Conservation (phyloP, 257 asterid species). For the Pogostemon cablin region DNA sequence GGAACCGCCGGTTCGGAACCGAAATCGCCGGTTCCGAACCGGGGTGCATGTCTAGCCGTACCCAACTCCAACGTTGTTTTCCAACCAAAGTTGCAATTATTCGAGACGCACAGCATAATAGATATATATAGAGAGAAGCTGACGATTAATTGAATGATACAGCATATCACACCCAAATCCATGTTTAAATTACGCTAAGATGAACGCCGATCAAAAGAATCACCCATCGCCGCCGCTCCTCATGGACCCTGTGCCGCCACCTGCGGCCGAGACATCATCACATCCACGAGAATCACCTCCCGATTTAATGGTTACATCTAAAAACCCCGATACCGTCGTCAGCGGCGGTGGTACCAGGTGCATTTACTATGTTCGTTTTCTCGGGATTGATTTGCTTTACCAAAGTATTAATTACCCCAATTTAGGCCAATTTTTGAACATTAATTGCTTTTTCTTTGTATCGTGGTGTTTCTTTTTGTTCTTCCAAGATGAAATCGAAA, state of each 20-base stretch:
- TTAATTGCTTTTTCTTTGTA: neutral
- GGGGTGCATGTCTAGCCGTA: too few species aligned
- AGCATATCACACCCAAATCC: conserved; percentile 4
- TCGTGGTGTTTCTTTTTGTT: neutral
- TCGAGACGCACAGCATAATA: neutral
- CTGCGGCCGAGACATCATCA: conserved; percentile 27
- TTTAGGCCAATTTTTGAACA: neutral
- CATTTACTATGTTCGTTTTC: neutral
- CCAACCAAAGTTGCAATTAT: conserved; percentile 28
- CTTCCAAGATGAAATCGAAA: neutral
- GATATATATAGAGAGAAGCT: neutral
- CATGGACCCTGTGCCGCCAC: conserved; percentile 27
- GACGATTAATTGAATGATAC: conserved; percentile 13
- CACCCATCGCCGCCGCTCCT: conserved; percentile 19
- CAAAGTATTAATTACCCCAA: neutral
- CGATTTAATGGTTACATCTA: conserved; percentile 36
- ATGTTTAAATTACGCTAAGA: conserved; percentile 22
- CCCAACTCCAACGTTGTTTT: conserved; percentile 22
- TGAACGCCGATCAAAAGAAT: conserved; percentile 30
- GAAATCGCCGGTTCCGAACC: too few species aligned
- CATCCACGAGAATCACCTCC: conserved; percentile 24
- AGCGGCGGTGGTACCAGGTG: conserved; percentile 77
- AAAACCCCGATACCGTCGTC: conserved; percentile 47
- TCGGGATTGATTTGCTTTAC: neutral
- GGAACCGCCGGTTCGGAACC: too few species aligned